Evolutionary conservation across 2,329 filamentous ascomycete species (phyloP).

Genomic region (Xylariaceae sp.): DNA sequence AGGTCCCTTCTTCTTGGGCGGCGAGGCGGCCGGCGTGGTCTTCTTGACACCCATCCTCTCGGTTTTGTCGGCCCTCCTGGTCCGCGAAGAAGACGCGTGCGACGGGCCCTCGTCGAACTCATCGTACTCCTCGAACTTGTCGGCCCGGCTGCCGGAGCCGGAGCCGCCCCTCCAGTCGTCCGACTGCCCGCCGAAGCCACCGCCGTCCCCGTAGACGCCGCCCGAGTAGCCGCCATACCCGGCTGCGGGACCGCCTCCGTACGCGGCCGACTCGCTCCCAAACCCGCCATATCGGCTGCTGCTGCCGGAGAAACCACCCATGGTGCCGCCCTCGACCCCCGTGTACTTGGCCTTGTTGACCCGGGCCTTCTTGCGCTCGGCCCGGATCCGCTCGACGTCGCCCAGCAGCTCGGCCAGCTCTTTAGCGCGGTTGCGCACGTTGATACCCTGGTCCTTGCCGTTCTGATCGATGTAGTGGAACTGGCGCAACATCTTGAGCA

Average conservation of each 20-base stretch:
- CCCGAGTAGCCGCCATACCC: conserved; percentile 55
- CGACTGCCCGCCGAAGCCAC: conserved; percentile 76
- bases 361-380: conserved; percentile 82
- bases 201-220: conserved; percentile 89
- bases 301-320: conserved; percentile 49
- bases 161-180: conserved; percentile 60
- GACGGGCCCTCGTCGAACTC: conserved; percentile 77
- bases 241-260: conserved; percentile 52
- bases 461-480: conserved; percentile 96
- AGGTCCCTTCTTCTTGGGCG: conserved; percentile 78
- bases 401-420: conserved; percentile 89
- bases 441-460: conserved; percentile 96
- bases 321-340: conserved; percentile 75
- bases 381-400: conserved; percentile 80
- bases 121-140: conserved; percentile 93
- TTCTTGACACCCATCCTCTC: conserved; percentile 43
- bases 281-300: conserved; percentile 75
- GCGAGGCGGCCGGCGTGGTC: conserved; percentile 41
- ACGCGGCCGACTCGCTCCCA: conserved; percentile 74
- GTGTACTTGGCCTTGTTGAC: conserved; percentile 90
- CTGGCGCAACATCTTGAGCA: conserved; percentile 96
- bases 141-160: conserved; percentile 50
- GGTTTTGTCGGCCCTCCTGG: conserved; percentile 41
- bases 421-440: conserved; percentile 93
- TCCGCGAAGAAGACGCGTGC: conserved; percentile 41